A percentile compares a stretch with the other conserved stretches of the same genome.
phyloP scores from a whole-genome alignment of 2,329 filamentous ascomycete species.

The Aureobasidium sp. region DNA sequence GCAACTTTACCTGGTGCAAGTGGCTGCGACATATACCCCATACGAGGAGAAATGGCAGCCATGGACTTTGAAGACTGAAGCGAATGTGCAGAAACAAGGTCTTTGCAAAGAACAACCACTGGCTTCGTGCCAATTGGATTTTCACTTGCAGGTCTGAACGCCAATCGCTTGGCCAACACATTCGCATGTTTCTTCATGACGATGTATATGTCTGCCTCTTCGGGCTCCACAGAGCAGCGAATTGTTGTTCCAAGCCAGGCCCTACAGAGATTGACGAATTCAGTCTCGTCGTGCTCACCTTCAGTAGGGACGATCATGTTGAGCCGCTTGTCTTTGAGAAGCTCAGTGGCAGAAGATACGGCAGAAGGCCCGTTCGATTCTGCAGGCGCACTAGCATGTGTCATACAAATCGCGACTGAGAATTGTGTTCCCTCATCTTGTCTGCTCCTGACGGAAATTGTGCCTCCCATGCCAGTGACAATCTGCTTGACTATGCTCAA shows the following conservation, averaged over 20 bases:
- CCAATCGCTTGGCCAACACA: not conserved
- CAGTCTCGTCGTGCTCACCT: not conserved
- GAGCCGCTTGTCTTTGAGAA: not conserved
- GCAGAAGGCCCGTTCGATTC: not conserved
- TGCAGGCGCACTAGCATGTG: not conserved
- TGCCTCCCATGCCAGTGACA: slow-evolving; percentile 23
- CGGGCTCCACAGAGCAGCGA: not conserved
- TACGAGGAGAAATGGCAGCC: not conserved
- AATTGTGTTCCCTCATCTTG: slow-evolving; percentile 50
- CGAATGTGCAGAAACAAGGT: slow-evolving; percentile 8
- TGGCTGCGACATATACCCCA: slow-evolving; percentile 14
- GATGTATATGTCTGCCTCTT: not conserved
- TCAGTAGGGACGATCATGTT: slow-evolving; percentile 2
- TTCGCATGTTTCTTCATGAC: not conserved
- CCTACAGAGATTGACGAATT: not conserved
- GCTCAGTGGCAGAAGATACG: not conserved
- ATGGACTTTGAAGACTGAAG: slow-evolving; percentile 1
- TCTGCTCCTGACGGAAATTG: slow-evolving; percentile 44
- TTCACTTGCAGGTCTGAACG: not conserved
- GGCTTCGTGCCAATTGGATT: not conserved
- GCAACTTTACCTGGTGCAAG: slow-evolving; percentile 13
- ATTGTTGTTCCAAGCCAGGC: not conserved
- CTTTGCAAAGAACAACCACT: slow-evolving; percentile 7
- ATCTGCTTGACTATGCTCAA: slow-evolving; percentile 53
- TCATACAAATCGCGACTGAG: slow-evolving; percentile 30